Conservation (phyloP, 768 basidiomycete species). For the Tulasnella calospora region DNA sequence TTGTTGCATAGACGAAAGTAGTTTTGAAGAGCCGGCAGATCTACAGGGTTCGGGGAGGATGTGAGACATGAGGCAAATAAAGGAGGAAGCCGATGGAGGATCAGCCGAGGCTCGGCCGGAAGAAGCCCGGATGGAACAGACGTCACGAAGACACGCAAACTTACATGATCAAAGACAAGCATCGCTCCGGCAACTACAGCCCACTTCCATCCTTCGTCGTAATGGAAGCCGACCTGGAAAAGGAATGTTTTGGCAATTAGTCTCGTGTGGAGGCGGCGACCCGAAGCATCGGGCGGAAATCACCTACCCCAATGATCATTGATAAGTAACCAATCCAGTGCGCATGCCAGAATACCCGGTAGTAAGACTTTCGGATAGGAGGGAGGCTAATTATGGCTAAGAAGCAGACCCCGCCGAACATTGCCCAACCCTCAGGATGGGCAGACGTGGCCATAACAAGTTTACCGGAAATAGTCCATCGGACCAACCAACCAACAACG, state of each 20-base stretch:
- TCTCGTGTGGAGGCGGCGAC: slow-evolving; percentile 22
- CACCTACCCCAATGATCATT: slow-evolving; percentile 53
- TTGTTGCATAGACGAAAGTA: slow-evolving; percentile 53
- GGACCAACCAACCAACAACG: slow-evolving; percentile 49
- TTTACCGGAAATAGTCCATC: slow-evolving; percentile 37
- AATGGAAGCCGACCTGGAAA: slow-evolving; percentile 42
- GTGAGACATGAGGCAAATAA: slow-evolving; percentile 13
- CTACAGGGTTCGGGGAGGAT: neutral
- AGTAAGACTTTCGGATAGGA: slow-evolving; percentile 54
- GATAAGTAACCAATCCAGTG: slow-evolving; percentile 56
- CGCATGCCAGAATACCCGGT: slow-evolving; percentile 59
- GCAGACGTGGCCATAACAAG: slow-evolving; percentile 36
- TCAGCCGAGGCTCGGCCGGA: neutral
- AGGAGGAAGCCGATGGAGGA: neutral
- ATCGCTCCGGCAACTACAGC: slow-evolving; percentile 47
- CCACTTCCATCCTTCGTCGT: slow-evolving; percentile 49
- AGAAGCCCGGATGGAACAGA: neutral
- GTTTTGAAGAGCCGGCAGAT: slow-evolving; percentile 54
- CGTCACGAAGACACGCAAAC: neutral
- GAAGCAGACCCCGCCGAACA: slow-evolving; percentile 48
- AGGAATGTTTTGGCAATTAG: neutral
- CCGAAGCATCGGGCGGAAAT: slow-evolving; percentile 25
- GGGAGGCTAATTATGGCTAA: slow-evolving; percentile 59
- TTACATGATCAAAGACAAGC: slow-evolving; percentile 50
- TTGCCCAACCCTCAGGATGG: slow-evolving; percentile 43